Base-by-base conservation (phyloP, 257 asterid genomes). In the Nicotiana tabacum region DNA sequence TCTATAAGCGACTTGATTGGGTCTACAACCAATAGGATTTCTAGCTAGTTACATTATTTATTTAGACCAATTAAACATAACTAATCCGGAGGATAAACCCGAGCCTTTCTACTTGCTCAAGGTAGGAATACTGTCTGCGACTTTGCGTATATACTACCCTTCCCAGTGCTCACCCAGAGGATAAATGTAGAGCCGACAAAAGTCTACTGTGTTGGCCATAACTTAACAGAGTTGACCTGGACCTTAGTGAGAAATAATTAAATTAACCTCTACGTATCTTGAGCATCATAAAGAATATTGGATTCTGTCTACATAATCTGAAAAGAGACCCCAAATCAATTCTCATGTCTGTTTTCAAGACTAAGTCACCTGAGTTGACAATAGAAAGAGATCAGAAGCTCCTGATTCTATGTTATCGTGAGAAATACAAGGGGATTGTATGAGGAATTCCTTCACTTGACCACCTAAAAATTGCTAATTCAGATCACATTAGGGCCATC, bases 111-210 rank as follows among this genome's bases (percentile, higher is more conserved):
- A 39, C 0, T 2, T 6, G 10, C 10, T 7, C 2, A 39, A 39
- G 10, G 0, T 32, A 3, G 4, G 3, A 32, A 32, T 32, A 32
- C 0, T 0, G 0, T 32, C 35, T 32, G 43, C 8, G 43, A 37
- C 0, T 5, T 1, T 37, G 0, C 1, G 1, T 37, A 37, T 0
- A 37, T 2, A 37, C 46, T 39, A 39, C 1, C 10, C 2, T 39
- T 8, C 0, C 1, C 9, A 0, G 3, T 8, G 0, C 3, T 43
- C 0, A 43, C 0, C 46, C 46, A 6, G 0, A 8, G 48, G 48
- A 43, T 8, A 8, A 43, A 43, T 43, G 0, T 43, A 60, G 30
- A 60, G 32, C 29, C 29, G 4, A 58, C 65, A n/a, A 6, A 58
- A 18, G 11, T 58, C 29, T 58, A 18, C 1, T 58, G 11, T 58